phyloP scores from a whole-genome alignment of 441 rosid genomes.

The Macaranga tanarius region DNA sequence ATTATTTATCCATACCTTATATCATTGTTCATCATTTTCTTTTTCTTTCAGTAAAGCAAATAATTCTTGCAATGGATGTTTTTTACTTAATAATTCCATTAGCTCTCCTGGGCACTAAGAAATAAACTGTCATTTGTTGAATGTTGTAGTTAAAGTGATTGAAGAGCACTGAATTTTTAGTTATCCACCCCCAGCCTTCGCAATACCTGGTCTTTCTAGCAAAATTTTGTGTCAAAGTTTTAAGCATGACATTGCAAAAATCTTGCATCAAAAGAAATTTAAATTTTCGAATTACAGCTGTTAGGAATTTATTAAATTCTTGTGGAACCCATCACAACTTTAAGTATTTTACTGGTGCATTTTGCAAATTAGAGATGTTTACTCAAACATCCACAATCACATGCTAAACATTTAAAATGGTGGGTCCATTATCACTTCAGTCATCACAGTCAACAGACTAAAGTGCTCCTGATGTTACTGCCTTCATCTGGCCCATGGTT shows the following conservation, averaged over 20 bases:
- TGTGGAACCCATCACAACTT: background rate
- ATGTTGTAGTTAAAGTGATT: background rate
- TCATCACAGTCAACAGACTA: background rate
- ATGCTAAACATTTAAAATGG: background rate
- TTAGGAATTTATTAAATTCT: background rate
- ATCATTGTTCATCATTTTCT: background rate
- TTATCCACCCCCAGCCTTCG: background rate
- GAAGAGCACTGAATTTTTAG: background rate
- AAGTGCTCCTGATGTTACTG: background rate
- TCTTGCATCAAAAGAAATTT: background rate
- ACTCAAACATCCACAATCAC: background rate
- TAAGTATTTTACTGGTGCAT: background rate
- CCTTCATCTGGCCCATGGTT: background rate
- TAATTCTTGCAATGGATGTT: background rate
- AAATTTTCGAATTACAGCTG: background rate
- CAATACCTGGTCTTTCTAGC: background rate
- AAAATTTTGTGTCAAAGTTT: background rate
- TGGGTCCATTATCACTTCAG: background rate
- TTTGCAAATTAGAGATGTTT: background rate
- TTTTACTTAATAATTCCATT: background rate
- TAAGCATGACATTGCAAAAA: background rate
- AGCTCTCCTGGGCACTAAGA: background rate
- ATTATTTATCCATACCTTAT: background rate
- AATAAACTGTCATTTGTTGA: background rate
- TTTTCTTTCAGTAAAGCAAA: conserved; percentile 3